Conservation (phyloP, 148 eudicot species). For the Camellia sinensis region DNA sequence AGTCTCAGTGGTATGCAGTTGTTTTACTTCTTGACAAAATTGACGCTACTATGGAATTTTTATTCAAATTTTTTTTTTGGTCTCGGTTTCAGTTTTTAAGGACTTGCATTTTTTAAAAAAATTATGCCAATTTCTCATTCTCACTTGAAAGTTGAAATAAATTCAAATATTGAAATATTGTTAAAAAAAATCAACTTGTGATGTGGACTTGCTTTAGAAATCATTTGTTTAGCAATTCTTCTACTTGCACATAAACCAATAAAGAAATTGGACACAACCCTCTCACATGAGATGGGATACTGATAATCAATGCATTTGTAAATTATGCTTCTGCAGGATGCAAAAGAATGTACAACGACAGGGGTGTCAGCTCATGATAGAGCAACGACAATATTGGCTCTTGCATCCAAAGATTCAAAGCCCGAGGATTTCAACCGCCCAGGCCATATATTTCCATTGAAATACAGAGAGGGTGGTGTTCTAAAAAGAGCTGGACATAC, state of each 20-base stretch:
- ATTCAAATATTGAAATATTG: neutral
- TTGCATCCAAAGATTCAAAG: slow-evolving; percentile 74
- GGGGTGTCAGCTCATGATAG: slow-evolving; percentile 89
- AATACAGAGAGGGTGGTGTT: slow-evolving; percentile 90
- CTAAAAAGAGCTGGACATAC: slow-evolving; percentile 96
- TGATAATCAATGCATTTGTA: neutral
- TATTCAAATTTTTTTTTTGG: neutral
- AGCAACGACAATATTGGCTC: slow-evolving; percentile 68
- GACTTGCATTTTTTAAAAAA: neutral
- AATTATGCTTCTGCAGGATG: slow-evolving; percentile 55
- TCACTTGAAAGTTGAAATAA: neutral
- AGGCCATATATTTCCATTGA: slow-evolving; percentile 92
- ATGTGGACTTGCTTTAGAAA: neutral
- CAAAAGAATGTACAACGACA: slow-evolving; percentile 84
- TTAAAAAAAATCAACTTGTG: neutral
- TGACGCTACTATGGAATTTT: neutral
- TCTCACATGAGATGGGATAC: no score
- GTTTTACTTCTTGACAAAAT: neutral
- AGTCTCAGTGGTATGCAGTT: slow-evolving; percentile 73
- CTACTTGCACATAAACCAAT: no score
- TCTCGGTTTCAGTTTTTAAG: neutral
- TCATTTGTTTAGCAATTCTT: neutral
- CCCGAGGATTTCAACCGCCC: slow-evolving; percentile 92
- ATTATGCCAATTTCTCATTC: neutral
- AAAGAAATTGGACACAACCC: no score